Percentiles rank a stretch among this genome's conserved stretches.
Conservation (phyloP, 2,329 filamentous ascomycete genomes). For the Calcarisporium arbuscula region DNA sequence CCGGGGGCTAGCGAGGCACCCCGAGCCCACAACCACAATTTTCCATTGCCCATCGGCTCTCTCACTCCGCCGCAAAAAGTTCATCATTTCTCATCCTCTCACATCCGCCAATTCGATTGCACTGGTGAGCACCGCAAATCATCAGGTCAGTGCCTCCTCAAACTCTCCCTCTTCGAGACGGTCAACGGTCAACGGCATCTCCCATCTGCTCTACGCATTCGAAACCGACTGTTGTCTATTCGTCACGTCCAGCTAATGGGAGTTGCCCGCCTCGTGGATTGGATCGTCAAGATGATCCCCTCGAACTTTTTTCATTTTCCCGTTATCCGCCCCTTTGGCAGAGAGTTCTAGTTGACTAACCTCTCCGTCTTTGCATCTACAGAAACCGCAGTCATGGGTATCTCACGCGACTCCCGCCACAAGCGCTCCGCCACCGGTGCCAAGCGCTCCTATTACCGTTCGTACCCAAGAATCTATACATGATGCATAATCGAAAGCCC, state of each 20-base stretch:
- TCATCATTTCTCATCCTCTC: slow-evolving; percentile 29
- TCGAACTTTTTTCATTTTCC: not conserved
- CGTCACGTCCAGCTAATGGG: slow-evolving; percentile 13
- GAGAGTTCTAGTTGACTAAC: slow-evolving; percentile 15
- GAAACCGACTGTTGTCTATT: slow-evolving; percentile 14
- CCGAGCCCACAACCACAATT: slow-evolving; percentile 34
- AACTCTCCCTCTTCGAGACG: slow-evolving; percentile 3
- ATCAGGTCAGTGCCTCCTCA: slow-evolving; percentile 37
- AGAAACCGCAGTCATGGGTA: slow-evolving; percentile 91
- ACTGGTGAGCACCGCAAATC: slow-evolving; percentile 40
- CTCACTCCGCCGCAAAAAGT: slow-evolving; percentile 26
- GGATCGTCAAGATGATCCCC: slow-evolving; percentile 1
- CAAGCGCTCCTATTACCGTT: slow-evolving; percentile 90
- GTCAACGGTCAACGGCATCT: slow-evolving; percentile 11
- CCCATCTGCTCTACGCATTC: slow-evolving; percentile 17
- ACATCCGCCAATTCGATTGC: slow-evolving; percentile 40
- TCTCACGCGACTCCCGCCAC: slow-evolving; percentile 99
- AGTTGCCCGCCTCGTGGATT: slow-evolving; percentile 11
- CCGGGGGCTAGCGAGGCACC: slow-evolving; percentile 27
- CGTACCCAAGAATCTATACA: slow-evolving; percentile 34
- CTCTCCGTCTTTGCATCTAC: slow-evolving; percentile 21
- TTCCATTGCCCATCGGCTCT: slow-evolving; percentile 27
- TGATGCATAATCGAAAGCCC: slow-evolving; percentile 58
- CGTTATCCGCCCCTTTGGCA: no score
- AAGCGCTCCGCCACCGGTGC: slow-evolving; percentile 99